Conservation (phyloP, 2,329 filamentous ascomycete genomes). For the Pseudocercospora macadamiae region DNA sequence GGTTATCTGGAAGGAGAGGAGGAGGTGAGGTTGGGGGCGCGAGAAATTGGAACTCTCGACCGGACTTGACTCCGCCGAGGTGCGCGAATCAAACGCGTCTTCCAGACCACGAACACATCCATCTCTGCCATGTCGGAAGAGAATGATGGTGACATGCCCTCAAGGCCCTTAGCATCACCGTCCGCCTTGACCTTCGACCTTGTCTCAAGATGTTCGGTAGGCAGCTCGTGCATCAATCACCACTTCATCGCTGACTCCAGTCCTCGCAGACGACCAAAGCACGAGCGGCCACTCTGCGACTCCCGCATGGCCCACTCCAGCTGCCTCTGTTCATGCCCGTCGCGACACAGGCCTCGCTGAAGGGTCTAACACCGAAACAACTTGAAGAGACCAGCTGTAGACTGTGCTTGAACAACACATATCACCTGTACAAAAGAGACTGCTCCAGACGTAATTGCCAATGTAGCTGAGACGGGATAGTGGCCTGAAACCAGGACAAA, state of each 20-base stretch:
- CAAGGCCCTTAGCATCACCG: constrained; percentile 19
- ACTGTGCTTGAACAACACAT: constrained; percentile 96
- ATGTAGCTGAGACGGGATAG: constrained; percentile 32
- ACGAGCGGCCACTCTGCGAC: constrained; percentile 80
- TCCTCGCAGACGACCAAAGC: constrained; percentile 93
- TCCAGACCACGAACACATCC: not conserved
- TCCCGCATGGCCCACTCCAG: constrained; percentile 88
- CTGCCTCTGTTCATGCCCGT: constrained; percentile 98
- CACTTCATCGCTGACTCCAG: constrained; percentile 14
- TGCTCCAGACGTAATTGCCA: not conserved
- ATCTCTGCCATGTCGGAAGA: constrained; percentile 25
- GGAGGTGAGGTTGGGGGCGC: too few relatives aligned
- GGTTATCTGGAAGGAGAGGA: too few relatives aligned
- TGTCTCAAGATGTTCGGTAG: constrained; percentile 77
- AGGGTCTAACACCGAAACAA: constrained; percentile 90
- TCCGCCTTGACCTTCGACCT: constrained; percentile 78
- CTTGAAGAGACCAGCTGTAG: constrained; percentile 86
- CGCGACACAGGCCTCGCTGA: constrained; percentile 92
- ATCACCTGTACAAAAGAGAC: constrained; percentile 66
- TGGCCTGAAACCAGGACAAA: constrained; percentile 90
- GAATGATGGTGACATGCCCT: constrained; percentile 30
- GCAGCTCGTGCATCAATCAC: constrained; percentile 36
- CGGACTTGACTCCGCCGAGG: not conserved
- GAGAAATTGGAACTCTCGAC: too few relatives aligned
- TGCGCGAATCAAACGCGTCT: not conserved